Conservation (phyloP, 768 basidiomycete genomes). For the Fomitopsis pulvina region DNA sequence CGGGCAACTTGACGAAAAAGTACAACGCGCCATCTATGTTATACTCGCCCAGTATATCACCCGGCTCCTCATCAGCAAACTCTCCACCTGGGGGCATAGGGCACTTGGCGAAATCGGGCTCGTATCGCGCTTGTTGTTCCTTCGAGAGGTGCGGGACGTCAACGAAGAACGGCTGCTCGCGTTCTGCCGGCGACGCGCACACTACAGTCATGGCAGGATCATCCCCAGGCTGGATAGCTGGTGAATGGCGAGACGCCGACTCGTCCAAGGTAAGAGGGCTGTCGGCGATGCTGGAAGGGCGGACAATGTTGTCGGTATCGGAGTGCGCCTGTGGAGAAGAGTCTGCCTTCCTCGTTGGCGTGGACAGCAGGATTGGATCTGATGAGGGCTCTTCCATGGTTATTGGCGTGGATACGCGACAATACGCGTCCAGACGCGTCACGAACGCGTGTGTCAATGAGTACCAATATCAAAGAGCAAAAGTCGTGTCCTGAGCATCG, state of each 20-base stretch:
- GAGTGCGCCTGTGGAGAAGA: neutral
- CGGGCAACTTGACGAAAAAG: conserved; percentile 55
- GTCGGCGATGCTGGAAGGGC: neutral
- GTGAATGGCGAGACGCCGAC: conserved; percentile 1
- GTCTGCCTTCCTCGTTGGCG: neutral
- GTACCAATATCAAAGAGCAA: neutral
- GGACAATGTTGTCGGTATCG: conserved; percentile 1
- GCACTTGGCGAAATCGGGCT: conserved; percentile 8
- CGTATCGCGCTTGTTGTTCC: conserved; percentile 1
- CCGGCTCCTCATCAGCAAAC: conserved; percentile 11
- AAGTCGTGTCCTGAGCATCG: neutral
- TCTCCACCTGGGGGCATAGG: conserved; percentile 6
- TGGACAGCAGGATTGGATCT: neutral
- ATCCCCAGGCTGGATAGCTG: conserved; percentile 1
- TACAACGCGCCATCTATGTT: conserved; percentile 31
- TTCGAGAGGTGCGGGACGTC: conserved; percentile 6
- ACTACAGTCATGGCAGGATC: neutral
- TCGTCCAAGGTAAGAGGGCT: conserved; percentile 1
- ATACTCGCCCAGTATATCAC: conserved; percentile 51
- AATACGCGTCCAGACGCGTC: conserved; percentile 11
- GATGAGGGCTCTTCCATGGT: conserved; percentile 7
- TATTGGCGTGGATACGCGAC: too few species aligned
- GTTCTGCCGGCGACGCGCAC: neutral
- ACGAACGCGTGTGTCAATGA: neutral
- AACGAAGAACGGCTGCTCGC: neutral